Conservation (phyloP, 148 eudicot species). For the Chenopodium berlandieri region DNA sequence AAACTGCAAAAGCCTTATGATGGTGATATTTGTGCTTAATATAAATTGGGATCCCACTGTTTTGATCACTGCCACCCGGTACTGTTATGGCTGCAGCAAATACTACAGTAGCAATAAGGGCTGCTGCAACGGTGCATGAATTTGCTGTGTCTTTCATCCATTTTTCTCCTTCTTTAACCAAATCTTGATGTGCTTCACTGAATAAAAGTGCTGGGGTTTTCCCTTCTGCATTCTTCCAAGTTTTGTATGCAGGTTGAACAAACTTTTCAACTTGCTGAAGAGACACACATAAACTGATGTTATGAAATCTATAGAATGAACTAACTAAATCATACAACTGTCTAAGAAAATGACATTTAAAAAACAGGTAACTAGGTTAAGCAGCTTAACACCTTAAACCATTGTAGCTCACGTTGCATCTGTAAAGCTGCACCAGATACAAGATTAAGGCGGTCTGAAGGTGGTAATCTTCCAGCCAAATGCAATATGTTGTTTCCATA, state of each 20-base stretch:
- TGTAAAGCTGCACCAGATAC: constrained; percentile 33
- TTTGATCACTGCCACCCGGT: constrained; percentile 25
- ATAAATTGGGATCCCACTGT: not conserved
- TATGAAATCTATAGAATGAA: not conserved
- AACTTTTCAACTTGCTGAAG: constrained; percentile 25
- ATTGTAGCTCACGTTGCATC: constrained; percentile 33
- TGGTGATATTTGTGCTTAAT: not conserved
- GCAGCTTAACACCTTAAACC: constrained; percentile 31
- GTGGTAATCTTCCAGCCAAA: constrained; percentile 29
- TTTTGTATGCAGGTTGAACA: constrained; percentile 22
- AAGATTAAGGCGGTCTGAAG: constrained; percentile 26
- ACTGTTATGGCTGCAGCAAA: constrained; percentile 24
- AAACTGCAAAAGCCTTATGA: not conserved
- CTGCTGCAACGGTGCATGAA: constrained; percentile 27
- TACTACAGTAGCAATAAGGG: constrained; percentile 27
- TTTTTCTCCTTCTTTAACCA: constrained; percentile 26
- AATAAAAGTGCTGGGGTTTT: constrained; percentile 22
- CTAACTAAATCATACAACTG: not conserved
- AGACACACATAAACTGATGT: too few relatives aligned
- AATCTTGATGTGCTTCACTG: constrained; percentile 16
- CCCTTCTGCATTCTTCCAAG: constrained; percentile 5
- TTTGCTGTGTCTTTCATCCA: constrained; percentile 34
- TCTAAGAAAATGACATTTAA: not conserved
- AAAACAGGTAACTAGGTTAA: too few relatives aligned
- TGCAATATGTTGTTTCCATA: constrained; percentile 31